phyloP scores from a whole-genome alignment of 2,329 filamentous ascomycete species.

The Gnomoniopsis sp. region DNA sequence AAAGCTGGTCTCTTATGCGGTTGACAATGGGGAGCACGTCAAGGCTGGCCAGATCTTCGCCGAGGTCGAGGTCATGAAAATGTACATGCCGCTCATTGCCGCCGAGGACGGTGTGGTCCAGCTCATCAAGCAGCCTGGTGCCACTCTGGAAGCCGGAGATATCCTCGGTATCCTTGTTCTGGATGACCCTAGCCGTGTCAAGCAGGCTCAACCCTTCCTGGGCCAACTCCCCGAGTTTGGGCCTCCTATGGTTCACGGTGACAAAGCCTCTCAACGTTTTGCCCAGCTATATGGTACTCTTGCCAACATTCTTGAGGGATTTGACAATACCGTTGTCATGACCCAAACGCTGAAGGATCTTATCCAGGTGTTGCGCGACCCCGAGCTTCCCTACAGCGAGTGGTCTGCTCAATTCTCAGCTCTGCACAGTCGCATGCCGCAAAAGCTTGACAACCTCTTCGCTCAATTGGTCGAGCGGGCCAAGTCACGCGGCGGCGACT shows the following conservation, averaged over 20 bases:
- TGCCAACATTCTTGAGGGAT: slow-evolving; percentile 84
- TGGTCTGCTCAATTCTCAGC: slow-evolving; percentile 96
- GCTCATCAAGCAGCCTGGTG: slow-evolving; percentile 97
- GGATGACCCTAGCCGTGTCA: slow-evolving; percentile 92
- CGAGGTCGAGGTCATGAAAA: slow-evolving; percentile 99
- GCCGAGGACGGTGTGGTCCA: slow-evolving; percentile 95
- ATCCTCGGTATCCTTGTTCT: slow-evolving; percentile 96
- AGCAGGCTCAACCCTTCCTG: slow-evolving; percentile 91
- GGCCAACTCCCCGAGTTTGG: slow-evolving; percentile 87
- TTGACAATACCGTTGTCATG: slow-evolving; percentile 98
- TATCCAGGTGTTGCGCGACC: slow-evolving; percentile 83
- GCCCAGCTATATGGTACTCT: slow-evolving; percentile 73
- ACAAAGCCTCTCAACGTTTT: slow-evolving; percentile 88
- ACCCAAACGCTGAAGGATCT: slow-evolving; percentile 78
- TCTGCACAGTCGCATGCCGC: slow-evolving; percentile 94
- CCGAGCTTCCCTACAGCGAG: slow-evolving; percentile 91
- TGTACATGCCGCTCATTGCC: slow-evolving; percentile 98
- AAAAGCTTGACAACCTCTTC: slow-evolving; percentile 81
- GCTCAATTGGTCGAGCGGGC: slow-evolving; percentile 83
- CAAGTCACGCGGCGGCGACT: slow-evolving; percentile 74
- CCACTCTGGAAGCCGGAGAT: slow-evolving; percentile 95
- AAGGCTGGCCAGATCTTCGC: slow-evolving; percentile 89
- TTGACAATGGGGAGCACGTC: slow-evolving; percentile 93
- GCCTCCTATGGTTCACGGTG: slow-evolving; percentile 80
- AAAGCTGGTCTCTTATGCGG: slow-evolving; percentile 96